These are phyloP conservation scores for Saccharomyces hybrid DNA, from an alignment of 1,139 yeast species.

Conservation along the genomic window DNA sequence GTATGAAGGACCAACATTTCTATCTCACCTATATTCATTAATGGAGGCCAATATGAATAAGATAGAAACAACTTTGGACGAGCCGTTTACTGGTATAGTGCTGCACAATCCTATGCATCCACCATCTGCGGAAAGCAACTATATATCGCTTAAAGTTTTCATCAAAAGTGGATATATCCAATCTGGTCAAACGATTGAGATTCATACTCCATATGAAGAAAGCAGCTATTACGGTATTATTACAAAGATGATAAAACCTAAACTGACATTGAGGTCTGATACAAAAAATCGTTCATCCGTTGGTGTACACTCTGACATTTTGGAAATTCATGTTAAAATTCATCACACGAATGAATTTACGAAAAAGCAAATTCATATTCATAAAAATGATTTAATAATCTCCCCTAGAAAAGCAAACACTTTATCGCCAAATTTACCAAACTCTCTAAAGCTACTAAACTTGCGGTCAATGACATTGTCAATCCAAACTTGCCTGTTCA, in stretches of 20 bases:
- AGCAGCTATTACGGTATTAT: not conserved
- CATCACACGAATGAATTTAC: not conserved
- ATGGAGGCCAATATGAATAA: not conserved
- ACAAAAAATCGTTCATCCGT: not conserved
- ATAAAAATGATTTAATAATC: not conserved
- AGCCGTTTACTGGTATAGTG: not conserved
- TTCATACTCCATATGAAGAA: not conserved
- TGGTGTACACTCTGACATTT: not conserved
- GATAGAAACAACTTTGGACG: not conserved
- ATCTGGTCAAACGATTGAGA: not conserved
- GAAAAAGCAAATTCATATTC: not conserved
- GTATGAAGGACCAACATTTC: not conserved
- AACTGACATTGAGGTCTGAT: not conserved
- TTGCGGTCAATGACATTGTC: not conserved
- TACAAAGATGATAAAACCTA: not conserved
- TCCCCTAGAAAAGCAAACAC: not conserved
- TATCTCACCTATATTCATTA: not conserved
- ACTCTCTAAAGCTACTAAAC: not conserved
- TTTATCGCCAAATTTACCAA: not conserved
- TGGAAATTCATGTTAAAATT: not conserved
- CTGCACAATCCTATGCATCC: not conserved
- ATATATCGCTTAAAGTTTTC: not conserved
- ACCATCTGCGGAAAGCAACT: not conserved
- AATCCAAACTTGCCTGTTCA: not conserved
- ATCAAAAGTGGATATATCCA: not conserved